Percentiles rank a stretch among this genome's conserved stretches.
Evolutionary conservation across 768 basidiomycete genomes (phyloP).

Genomic region (Pleurotus tuoliensis): DNA sequence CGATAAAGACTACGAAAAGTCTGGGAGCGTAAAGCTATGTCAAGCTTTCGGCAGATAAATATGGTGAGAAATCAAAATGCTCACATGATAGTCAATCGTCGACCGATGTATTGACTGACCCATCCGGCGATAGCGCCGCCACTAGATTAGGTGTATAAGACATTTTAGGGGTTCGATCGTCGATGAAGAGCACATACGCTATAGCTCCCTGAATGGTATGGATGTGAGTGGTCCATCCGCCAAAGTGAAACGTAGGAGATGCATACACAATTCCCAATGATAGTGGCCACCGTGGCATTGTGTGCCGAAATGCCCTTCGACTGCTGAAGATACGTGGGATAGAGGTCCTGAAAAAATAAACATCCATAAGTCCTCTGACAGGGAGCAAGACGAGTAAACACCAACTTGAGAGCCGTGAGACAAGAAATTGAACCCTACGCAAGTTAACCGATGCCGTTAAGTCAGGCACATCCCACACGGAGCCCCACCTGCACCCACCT

Average conservation of each 20-base stretch:
- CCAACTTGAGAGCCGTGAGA: constrained; percentile 66
- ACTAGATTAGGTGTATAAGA: constrained; percentile 20
- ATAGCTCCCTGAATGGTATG: constrained; percentile 31
- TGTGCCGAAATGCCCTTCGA: constrained; percentile 59
- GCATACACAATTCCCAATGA: constrained; percentile 69
- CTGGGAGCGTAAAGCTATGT: constrained; percentile 23
- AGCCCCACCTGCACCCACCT: constrained; percentile 24
- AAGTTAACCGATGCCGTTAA: not conserved
- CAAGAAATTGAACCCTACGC: constrained; percentile 68
- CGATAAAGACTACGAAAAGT: constrained; percentile 52
- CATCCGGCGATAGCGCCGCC: constrained; percentile 74
- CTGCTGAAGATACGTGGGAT: constrained; percentile 68
- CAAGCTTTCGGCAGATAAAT: not conserved
- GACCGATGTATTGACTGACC: constrained; percentile 71
- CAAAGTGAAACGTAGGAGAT: not conserved
- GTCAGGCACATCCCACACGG: not conserved
- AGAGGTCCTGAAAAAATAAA: constrained; percentile 49
- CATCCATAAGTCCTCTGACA: not conserved
- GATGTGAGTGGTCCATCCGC: not conserved
- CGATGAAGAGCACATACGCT: constrained; percentile 19
- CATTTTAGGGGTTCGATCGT: not conserved
- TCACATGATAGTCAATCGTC: constrained; percentile 77
- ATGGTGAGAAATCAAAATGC: constrained; percentile 12
- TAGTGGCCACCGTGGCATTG: constrained; percentile 69
- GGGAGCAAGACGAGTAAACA: not conserved